Base-by-base conservation (phyloP, 192 early-diverging fungal species). In the Podila minutissima region DNA sequence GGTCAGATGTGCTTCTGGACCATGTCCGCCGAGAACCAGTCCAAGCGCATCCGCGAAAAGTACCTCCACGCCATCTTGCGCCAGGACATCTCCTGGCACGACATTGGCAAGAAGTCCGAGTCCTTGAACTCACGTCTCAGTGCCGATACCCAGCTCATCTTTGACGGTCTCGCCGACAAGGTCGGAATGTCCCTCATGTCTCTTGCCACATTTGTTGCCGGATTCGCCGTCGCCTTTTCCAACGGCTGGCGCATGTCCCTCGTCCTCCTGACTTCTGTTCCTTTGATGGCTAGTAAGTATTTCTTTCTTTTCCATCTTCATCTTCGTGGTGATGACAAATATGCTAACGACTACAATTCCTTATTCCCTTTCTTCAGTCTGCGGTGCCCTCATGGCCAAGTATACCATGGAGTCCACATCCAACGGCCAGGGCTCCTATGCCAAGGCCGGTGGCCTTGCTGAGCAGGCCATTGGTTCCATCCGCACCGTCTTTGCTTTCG, bases 11-110 rank as follows among this genome's bases (percentile, higher is more conserved):
- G 88, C 22, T 86, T 86, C 66, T 94, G 87, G 87, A 87, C 92
- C 48, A 73, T 86, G 3, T 82, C 91, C 26, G 89, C 88, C 46
- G 91, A 91, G 74, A 83, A 81, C 31, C 88, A 87, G 63, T 75
- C 82, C 55, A 84, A 79, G 64, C 71, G 71, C 26, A 91, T 97
- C 58, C 88, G 96, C 12, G 89, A 94, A 74, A 59, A 60, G 15
- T 98, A 96, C 68, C 85, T 97, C 31, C 84, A 85, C 32, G 82
- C 93, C 5, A 91, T 97, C 62, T 85, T 98, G 68, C 86, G 94
- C 51, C 96, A 97, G 81, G 92, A 97, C 35, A 90, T 95, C 69
- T 93, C 91, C n/a, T 98, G 94, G 91, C 97, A 97, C 74, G 97
- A 98, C 64, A 87, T 85, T 32, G 86, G 84, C 59, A 89, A 90